Conservation (phyloP, 345 rosid genomes). For the Zanthoxylum bungeanum region DNA sequence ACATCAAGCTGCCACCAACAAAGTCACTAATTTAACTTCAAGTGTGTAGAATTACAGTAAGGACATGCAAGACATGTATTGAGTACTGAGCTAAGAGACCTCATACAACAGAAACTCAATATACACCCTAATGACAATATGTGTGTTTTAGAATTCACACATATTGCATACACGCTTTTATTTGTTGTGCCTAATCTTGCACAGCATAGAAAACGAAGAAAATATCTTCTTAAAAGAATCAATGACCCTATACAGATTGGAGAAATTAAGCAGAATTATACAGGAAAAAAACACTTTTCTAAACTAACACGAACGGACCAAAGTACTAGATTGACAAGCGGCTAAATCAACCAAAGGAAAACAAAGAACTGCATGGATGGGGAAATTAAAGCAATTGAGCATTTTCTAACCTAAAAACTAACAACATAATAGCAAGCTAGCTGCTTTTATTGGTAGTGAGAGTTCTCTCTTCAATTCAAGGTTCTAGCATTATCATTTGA, state of each 20-base stretch:
- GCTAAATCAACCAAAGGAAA: not conserved
- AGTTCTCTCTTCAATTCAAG: not conserved
- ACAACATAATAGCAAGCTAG: not conserved
- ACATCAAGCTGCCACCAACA: slow-evolving; percentile 70
- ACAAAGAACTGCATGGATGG: not conserved
- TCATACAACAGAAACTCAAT: not conserved
- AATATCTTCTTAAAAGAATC: not conserved
- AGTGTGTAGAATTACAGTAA: not conserved
- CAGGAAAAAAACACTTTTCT: not conserved
- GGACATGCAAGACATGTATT: not conserved
- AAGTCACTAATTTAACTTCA: slow-evolving; percentile 11
- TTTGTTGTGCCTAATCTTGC: not conserved
- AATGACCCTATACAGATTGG: not conserved
- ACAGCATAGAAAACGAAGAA: not conserved
- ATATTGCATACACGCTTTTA: not conserved
- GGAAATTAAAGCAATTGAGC: not conserved
- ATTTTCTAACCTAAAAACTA: not conserved
- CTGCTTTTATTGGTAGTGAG: not conserved
- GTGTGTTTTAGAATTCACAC: not conserved
- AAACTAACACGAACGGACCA: not conserved
- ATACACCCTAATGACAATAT: not conserved
- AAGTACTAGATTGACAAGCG: not conserved
- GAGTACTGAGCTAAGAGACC: not conserved
- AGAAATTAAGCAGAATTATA: not conserved
- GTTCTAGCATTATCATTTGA: not conserved